phyloP scores from a whole-genome alignment of 805 yeast genomes.

The Maudiozyma pseudohumilis region DNA sequence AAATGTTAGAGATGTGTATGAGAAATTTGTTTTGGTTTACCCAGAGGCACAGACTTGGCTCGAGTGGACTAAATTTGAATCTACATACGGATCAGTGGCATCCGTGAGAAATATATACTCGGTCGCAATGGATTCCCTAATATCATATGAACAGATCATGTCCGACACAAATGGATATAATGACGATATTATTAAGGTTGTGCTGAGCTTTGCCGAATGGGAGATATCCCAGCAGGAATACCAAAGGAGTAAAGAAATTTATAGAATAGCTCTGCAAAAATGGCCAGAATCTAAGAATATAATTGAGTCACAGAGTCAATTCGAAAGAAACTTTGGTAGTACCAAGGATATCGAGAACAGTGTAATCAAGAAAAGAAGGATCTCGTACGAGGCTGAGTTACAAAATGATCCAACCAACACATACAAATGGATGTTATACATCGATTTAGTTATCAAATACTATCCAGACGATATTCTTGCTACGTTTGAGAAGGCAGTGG shows the following conservation, averaged over 20 bases:
- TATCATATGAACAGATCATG: constrained; percentile 9
- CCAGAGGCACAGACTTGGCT: constrained; percentile 56
- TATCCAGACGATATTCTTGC: constrained; percentile 9
- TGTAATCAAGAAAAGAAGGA: constrained; percentile 43
- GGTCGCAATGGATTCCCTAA: constrained; percentile 50
- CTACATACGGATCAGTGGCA: constrained; percentile 36
- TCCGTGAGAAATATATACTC: constrained; percentile 55
- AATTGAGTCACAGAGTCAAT: constrained; percentile 39
- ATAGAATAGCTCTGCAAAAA: constrained; percentile 38
- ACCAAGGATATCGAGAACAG: constrained; percentile 43
- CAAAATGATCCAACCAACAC: constrained; percentile 43
- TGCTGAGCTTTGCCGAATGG: constrained; percentile 49
- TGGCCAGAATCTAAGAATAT: constrained; percentile 33
- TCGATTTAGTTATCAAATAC: constrained; percentile 41
- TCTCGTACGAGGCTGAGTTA: constrained; percentile 43
- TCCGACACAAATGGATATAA: constrained; percentile 21
- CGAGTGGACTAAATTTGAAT: constrained; percentile 68
- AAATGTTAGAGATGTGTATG: constrained; percentile 50
- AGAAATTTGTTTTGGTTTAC: constrained; percentile 43
- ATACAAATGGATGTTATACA: constrained; percentile 76
- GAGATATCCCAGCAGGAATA: constrained; percentile 51
- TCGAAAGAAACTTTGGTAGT: constrained; percentile 59
- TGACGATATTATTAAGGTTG: constrained; percentile 34
- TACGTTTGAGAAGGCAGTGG: constrained; percentile 11
- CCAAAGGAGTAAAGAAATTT: constrained; percentile 55